Evolutionary conservation across 1,139 yeast genomes (phyloP).

Genomic region (Scheffersomyces cryptocercus): DNA sequence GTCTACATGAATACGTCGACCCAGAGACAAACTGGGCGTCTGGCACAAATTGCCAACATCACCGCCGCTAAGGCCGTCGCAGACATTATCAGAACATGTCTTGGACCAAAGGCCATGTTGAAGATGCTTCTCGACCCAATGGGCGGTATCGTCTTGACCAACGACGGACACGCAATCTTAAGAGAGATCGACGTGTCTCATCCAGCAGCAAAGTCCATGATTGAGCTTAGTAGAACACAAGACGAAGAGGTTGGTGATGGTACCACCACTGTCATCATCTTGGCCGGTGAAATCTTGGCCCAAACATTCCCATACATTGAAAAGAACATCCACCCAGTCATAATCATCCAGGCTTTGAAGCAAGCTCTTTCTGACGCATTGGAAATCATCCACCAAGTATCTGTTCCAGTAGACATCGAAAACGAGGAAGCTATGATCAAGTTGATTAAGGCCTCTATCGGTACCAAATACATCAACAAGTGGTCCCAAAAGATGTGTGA

Average conservation of each 20-base stretch:
- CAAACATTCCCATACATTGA: conserved; percentile 93
- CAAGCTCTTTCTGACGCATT: conserved; percentile 90
- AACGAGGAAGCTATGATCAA: conserved; percentile 87
- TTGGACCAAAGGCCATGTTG: conserved; percentile 99
- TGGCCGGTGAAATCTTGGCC: conserved; percentile 96
- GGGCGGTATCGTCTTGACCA: conserved; percentile 97
- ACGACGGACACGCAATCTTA: conserved; percentile 94
- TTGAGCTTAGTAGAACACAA: conserved; percentile 94
- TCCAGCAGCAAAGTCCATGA: conserved; percentile 99
- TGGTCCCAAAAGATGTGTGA: conserved; percentile 94
- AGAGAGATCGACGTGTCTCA: conserved; percentile 91
- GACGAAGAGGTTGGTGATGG: conserved; percentile 99
- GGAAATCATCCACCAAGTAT: conserved; percentile 80
- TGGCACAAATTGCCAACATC: conserved; percentile 94
- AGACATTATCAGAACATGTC: conserved; percentile 94
- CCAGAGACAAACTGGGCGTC: conserved; percentile 94
- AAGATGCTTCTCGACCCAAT: conserved; percentile 97
- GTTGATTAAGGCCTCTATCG: conserved; percentile 87
- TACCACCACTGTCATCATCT: conserved; percentile 90
- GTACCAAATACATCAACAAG: conserved; percentile 89
- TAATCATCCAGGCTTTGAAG: conserved; percentile 91
- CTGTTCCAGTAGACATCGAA: conserved; percentile 78
- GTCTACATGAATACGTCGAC: conserved; percentile 71
- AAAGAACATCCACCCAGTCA: conserved; percentile 95
- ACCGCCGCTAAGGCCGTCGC: conserved; percentile 99